Evolutionary conservation across 1,139 yeast genomes (phyloP), one percentile per base, ranked within the genome.

Genomic region (Suhomyces ambrosiae): DNA sequence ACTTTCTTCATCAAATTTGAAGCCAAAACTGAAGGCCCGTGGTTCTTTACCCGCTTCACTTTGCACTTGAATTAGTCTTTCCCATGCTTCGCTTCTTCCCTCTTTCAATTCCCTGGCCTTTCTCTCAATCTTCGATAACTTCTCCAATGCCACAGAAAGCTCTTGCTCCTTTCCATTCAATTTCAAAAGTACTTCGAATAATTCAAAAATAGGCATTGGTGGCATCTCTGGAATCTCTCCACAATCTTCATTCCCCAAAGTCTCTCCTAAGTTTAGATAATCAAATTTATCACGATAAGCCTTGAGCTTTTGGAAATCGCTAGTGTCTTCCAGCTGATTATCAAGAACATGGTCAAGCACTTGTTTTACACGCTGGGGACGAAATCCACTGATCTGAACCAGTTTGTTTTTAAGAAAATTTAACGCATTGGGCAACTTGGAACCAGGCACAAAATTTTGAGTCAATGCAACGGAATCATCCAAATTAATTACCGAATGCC

Each of bases 401-500:
- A 73, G 68, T 53, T 82, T 85, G 48, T 76, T 71, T 50, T 81
- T 77, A 53, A 89, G 73, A 51, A 89, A 89, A 47, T 76, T 65
- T 42, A 86, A 63, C 2, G 82, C 94, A 28, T 72, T 67, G 14
- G 77, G 68, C 18, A 86, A 65, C 37, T 79, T 76, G 25, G 76
- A 70, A 27, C 56, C 56, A 0, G 96, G 95, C 5, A 87, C 92
- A 60, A 88, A 89, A 56, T 89, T 89, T 48, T 87, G 95, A 0
- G 97, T 89, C 51, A 88, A 63, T 0, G 96, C 90, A 27, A 85
- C 82, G 12, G 83, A 72, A 52, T 85, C 90, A 44, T 84, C 88
- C 17, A 89, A 56, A 52, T 89, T 89, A 16, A 88, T 86, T 17
- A 89, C 97, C 27, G 81, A 69, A 64, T 89, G 97, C 97, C 97